Conservation (phyloP, 2,329 filamentous ascomycete species). For the Xylariales sp. region DNA sequence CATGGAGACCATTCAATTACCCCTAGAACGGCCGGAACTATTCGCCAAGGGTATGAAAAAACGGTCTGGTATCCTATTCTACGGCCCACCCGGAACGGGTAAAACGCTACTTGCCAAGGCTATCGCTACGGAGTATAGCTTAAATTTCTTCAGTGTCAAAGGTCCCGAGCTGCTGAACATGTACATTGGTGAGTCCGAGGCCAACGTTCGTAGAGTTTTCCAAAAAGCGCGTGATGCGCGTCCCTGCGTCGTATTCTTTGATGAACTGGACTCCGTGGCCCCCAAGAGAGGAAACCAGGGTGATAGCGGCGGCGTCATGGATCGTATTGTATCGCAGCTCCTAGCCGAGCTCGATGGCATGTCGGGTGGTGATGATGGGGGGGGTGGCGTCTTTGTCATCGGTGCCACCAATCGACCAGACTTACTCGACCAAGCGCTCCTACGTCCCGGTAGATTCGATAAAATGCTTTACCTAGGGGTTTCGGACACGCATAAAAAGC, state of each 20-base stretch:
- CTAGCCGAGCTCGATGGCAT: conserved; percentile 97
- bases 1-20: conserved; percentile 94
- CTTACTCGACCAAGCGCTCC: conserved; percentile 86
- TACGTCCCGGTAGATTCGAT: conserved; percentile 92
- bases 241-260: conserved; percentile 93
- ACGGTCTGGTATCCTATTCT: conserved; percentile 91
- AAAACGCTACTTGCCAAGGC: conserved; percentile 94
- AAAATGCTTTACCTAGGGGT: conserved; percentile 99
- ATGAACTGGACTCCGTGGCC: conserved; percentile 91
- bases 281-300: conserved; percentile 97
- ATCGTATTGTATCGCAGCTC: conserved; percentile 93
- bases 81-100: conserved; percentile 89
- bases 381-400: conserved; percentile 92
- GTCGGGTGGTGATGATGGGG: conserved; percentile 87
- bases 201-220: conserved; percentile 90
- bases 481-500: conserved; percentile 96
- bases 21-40: conserved; percentile 88
- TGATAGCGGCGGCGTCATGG: conserved; percentile 97
- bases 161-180: conserved; percentile 92
- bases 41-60: conserved; percentile 99
- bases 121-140: conserved; percentile 91
- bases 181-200: conserved; percentile 96
- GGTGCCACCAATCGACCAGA: conserved; percentile 96
- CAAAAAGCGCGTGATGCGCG: conserved; percentile 86
- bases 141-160: conserved; percentile 96